These are phyloP conservation scores for Beauveria rudraprayagi DNA, from an alignment of 2,329 filamentous ascomycete species.

Conservation along the genomic window DNA sequence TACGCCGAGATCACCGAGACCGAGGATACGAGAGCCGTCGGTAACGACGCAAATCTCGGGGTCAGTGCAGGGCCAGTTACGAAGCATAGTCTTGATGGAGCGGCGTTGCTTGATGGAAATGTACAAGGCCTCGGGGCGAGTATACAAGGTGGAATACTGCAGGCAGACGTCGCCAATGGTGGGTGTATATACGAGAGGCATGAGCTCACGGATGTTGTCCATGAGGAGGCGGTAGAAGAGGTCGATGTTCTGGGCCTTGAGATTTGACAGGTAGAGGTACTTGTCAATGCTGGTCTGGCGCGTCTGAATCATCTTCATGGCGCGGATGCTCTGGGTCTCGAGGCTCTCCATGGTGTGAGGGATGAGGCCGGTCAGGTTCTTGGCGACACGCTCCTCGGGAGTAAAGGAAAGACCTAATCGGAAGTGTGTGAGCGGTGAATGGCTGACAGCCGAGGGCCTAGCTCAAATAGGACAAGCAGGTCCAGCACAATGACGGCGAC, in stretches of 20 bases:
- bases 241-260: conserved; percentile 69
- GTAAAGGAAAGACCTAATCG: conserved; percentile 52
- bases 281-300: conserved; percentile 68
- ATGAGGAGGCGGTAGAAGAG: conserved; percentile 78
- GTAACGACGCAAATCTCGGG: conserved; percentile 97
- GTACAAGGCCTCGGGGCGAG: conserved; percentile 89
- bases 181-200: conserved; percentile 79
- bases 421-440: conserved; percentile 12
- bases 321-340: conserved; percentile 54
- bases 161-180: conserved; percentile 94
- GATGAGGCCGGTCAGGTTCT: conserved; percentile 59
- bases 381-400: conserved; percentile 53
- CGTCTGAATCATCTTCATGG: conserved; percentile 65
- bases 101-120: conserved; percentile 92
- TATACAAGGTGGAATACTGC: conserved; percentile 93
- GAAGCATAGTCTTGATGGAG: conserved; percentile 77
- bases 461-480: background rate
- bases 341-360: conserved; percentile 56
- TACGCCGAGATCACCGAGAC: conserved; percentile 88
- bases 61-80: conserved; percentile 83
- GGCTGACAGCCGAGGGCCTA: background rate
- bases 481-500: background rate
- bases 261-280: conserved; percentile 70
- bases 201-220: conserved; percentile 68
- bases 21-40: conserved; percentile 86